Base-by-base conservation (phyloP, 179 eudicot genomes). In the Silene noctiflora region DNA sequence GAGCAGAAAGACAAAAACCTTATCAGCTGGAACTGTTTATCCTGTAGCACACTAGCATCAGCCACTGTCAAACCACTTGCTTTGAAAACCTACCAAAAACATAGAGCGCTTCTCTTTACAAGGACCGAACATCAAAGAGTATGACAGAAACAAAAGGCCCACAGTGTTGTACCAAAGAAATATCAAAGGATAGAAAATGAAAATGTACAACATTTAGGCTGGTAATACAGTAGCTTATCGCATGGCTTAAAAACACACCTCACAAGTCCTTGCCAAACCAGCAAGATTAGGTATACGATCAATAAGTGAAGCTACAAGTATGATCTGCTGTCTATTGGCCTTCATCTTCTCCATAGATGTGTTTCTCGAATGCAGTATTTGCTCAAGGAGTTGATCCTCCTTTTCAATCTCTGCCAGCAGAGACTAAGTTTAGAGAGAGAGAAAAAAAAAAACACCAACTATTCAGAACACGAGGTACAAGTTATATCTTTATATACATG, bases 241-340 rank as follows among this genome's bases (percentile, higher is more conserved):
- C 56, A 25, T 17, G 71, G 44, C 71, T 65, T 33, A 59, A 35
- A 21, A 64, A 58, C 83, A 61, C 42, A 90, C 97, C 95, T 95
- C 99, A 83, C 99, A 95, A 24, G 99, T 93, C 78, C 99, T 88
- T 33, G 95, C 95, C 80, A 95, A 79, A 71, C 99, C 99, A 80
- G 99, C 99, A 75, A 95, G 97, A 79, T 95, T 95, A 81, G 99
- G 99, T 85, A 95, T 87, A 53, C 99, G 96, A 84, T 95, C 99
- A 78, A 95, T 78, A 16, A 95, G 84, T 53, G 99, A 93, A 17
- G 97, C 99, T 64, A 93, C 91, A 74, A 95, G 86, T 79, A 95
- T 83, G 53, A 95, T 74, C 63, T 91, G 84, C 76, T 95, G 99
- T 66, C 95, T 81, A 76, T 87, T 87, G 53, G 91, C 87, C 74